Conservation (phyloP, 73 alveolate genomes). For the Symbiodinium natans region DNA sequence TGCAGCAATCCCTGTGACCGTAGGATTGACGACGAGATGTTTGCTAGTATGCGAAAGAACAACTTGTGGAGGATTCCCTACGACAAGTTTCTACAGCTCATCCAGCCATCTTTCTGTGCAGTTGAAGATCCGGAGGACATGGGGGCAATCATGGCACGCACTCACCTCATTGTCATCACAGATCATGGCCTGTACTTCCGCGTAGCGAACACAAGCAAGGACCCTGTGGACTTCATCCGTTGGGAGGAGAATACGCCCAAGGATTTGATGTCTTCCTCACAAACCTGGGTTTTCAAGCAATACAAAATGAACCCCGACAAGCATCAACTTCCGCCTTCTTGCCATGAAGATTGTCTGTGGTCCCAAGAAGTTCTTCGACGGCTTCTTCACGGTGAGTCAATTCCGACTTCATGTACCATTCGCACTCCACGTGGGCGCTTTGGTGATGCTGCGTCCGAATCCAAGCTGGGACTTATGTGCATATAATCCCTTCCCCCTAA, state of each 20-base stretch:
- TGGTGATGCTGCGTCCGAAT: neutral
- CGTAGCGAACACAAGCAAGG: neutral
- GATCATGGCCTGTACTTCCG: neutral
- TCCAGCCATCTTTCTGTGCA: slow-evolving; percentile 1
- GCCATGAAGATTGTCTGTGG: neutral
- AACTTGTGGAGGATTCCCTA: neutral
- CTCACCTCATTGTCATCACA: slow-evolving; percentile 32
- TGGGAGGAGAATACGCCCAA: neutral
- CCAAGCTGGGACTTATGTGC: neutral
- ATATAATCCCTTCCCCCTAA: no score
- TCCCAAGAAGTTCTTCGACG: neutral
- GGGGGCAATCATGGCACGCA: slow-evolving; percentile 11
- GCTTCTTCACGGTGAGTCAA: neutral
- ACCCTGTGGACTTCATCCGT: neutral
- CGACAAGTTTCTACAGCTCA: neutral
- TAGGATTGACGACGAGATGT: neutral
- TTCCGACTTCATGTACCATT: neutral
- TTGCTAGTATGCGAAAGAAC: neutral
- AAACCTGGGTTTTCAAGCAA: neutral
- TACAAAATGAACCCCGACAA: slow-evolving; percentile 6
- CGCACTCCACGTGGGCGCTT: neutral
- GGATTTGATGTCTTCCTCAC: neutral
- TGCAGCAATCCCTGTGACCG: neutral
- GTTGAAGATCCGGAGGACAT: neutral
- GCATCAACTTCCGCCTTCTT: neutral